phyloP scores from a whole-genome alignment of 2,329 filamentous ascomycete species.

The Paramyrothecium roridum region DNA sequence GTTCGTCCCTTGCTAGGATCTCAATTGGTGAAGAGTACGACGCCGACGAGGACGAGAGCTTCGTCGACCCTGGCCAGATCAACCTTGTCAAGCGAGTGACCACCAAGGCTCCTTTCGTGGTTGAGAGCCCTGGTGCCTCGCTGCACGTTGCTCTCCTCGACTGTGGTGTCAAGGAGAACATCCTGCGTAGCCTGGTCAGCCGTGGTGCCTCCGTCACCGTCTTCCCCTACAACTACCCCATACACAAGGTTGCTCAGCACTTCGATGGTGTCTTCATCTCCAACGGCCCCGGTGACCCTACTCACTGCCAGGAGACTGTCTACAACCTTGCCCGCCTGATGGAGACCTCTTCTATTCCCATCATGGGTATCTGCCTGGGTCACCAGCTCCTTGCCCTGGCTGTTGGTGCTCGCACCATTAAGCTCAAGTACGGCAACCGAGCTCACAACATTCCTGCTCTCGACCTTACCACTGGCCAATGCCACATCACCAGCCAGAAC shows the following conservation, averaged over 20 bases:
- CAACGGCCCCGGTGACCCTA: slow-evolving; percentile 97
- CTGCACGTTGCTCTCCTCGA: slow-evolving; percentile 94
- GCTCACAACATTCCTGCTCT: slow-evolving; percentile 97
- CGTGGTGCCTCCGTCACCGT: slow-evolving; percentile 90
- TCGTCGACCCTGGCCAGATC: slow-evolving; percentile 91
- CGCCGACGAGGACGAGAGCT: slow-evolving; percentile 95
- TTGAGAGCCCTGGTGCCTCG: slow-evolving; percentile 77
- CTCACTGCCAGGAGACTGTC: slow-evolving; percentile 90
- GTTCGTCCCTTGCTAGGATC: slow-evolving; percentile 92
- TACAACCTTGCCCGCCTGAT: slow-evolving; percentile 90
- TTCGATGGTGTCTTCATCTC: slow-evolving; percentile 99
- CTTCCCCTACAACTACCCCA: slow-evolving; percentile 95
- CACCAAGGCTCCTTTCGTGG: slow-evolving; percentile 97
- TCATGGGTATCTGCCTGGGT: slow-evolving; percentile 97
- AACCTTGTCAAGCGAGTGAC: slow-evolving; percentile 95
- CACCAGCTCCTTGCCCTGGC: slow-evolving; percentile 94
- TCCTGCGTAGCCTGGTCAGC: slow-evolving; percentile 87
- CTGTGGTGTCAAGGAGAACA: slow-evolving; percentile 99
- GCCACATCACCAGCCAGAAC: slow-evolving; percentile 98
- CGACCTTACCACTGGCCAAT: slow-evolving; percentile 91
- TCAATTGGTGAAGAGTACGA: slow-evolving; percentile 97
- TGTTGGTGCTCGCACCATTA: slow-evolving; percentile 83
- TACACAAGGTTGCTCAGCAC: slow-evolving; percentile 97
- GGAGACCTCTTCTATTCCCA: slow-evolving; percentile 83
- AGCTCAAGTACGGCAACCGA: slow-evolving; percentile 99